phyloP scores from a whole-genome alignment of 1,284 basidiomycete species.

The Phylloporus gajari region DNA sequence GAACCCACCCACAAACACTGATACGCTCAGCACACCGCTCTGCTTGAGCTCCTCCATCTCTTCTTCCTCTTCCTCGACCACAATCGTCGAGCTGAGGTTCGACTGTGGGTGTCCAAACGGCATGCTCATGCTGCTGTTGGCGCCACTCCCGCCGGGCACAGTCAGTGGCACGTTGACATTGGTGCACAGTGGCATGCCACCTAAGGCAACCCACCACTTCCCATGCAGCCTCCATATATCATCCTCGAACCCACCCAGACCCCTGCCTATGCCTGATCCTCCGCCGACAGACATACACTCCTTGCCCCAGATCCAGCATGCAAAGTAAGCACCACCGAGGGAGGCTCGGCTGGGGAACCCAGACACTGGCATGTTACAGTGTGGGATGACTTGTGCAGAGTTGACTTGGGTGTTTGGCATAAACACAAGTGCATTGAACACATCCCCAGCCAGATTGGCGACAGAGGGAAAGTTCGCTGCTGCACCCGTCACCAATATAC shows the following conservation, averaged over 20 bases:
- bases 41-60: conserved; percentile 67
- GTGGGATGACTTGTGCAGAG: conserved; percentile 74
- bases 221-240: conserved; percentile 74
- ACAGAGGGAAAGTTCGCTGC: conserved; percentile 86
- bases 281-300: conserved; percentile 56
- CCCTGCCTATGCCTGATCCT: conserved; percentile 47
- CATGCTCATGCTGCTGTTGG: conserved; percentile 66
- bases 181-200: conserved; percentile 64
- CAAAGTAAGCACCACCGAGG: conserved; percentile 77
- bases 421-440: conserved; percentile 81
- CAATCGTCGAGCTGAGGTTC: conserved; percentile 67
- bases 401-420: conserved; percentile 78
- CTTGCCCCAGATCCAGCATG: conserved; percentile 83
- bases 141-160: conserved; percentile 51
- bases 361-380: conserved; percentile 74
- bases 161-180: conserved; percentile 56
- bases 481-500: conserved; percentile 75
- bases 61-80: conserved; percentile 81
- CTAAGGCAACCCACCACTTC: conserved; percentile 75
- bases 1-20: conserved; percentile 47
- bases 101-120: conserved; percentile 64
- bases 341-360: conserved; percentile 75
- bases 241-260: conserved; percentile 76
- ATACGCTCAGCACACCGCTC: conserved; percentile 40
- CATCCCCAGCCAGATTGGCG: conserved; percentile 78